Evolutionary conservation across 805 yeast species (phyloP).

Genomic region (Ogataea paraovalis): DNA sequence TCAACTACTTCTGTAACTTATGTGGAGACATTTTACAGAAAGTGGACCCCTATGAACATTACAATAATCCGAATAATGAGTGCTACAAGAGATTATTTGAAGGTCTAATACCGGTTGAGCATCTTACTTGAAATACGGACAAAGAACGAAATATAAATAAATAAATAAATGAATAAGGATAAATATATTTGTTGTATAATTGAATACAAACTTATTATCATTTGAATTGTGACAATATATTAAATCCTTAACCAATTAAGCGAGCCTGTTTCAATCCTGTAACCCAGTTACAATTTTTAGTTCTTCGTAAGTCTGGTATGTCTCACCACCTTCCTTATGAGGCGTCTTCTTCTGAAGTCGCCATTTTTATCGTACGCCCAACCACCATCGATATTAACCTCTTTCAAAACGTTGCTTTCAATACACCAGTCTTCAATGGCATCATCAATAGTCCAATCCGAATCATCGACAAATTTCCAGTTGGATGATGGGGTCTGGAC

Average conservation of each 20-base stretch:
- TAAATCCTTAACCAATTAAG: too few relatives aligned
- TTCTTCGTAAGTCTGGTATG: slow-evolving; percentile 31
- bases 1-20: slow-evolving; percentile 46
- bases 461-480: slow-evolving; percentile 65
- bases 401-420: slow-evolving; percentile 37
- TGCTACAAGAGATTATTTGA: slow-evolving; percentile 52
- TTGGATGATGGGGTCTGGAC: slow-evolving; percentile 59
- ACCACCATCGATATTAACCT: slow-evolving; percentile 31
- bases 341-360: slow-evolving; percentile 55
- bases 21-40: slow-evolving; percentile 43
- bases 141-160: not conserved
- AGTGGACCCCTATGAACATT: slow-evolving; percentile 51
- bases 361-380: slow-evolving; percentile 52
- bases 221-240: too few relatives aligned
- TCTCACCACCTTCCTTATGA: slow-evolving; percentile 49
- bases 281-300: not conserved
- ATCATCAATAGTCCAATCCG: slow-evolving; percentile 63
- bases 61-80: slow-evolving; percentile 33
- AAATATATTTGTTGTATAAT: not conserved
- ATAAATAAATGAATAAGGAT: not conserved
- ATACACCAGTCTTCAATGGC: slow-evolving; percentile 49
- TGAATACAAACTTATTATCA: too few relatives aligned
- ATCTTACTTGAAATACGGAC: not conserved
- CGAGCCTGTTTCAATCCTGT: too few relatives aligned
- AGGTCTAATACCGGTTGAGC: slow-evolving; percentile 39